Conservation (phyloP, 345 rosid genomes). For the Hibiscus trionum region DNA sequence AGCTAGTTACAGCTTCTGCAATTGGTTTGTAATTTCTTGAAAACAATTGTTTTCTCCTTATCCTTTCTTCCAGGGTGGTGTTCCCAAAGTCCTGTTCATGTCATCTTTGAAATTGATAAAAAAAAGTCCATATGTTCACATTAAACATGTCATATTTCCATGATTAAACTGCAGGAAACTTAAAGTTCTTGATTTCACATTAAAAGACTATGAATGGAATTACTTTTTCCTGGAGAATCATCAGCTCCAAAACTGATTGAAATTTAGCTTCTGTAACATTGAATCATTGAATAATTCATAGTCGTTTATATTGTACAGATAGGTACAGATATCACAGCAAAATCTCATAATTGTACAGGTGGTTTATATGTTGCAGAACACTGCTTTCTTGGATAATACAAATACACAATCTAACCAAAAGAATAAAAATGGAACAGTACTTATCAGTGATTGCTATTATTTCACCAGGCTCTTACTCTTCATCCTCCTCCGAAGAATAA, state of each 20-base stretch:
- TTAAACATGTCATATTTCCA: not conserved
- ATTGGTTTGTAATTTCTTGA: not conserved
- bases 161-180: not conserved
- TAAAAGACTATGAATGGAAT: not conserved
- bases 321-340: not conserved
- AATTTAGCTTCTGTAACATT: not conserved
- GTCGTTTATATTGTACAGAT: not conserved
- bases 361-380: not conserved
- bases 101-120: not conserved
- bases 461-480: not conserved
- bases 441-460: not conserved
- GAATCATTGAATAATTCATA: not conserved
- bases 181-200: not conserved
- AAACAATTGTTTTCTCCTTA: not conserved
- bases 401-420: not conserved
- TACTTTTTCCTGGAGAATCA: no score
- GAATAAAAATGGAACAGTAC: not conserved
- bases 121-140: slow-evolving; percentile 1
- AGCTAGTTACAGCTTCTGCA: not conserved
- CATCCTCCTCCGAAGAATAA: not conserved
- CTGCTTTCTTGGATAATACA: not conserved
- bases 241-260: no score
- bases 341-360: not conserved
- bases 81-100: not conserved
- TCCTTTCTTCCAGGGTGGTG: not conserved